Evolutionary conservation across 805 yeast species (phyloP).

Genomic region (Wickerhamiella nectarea): DNA sequence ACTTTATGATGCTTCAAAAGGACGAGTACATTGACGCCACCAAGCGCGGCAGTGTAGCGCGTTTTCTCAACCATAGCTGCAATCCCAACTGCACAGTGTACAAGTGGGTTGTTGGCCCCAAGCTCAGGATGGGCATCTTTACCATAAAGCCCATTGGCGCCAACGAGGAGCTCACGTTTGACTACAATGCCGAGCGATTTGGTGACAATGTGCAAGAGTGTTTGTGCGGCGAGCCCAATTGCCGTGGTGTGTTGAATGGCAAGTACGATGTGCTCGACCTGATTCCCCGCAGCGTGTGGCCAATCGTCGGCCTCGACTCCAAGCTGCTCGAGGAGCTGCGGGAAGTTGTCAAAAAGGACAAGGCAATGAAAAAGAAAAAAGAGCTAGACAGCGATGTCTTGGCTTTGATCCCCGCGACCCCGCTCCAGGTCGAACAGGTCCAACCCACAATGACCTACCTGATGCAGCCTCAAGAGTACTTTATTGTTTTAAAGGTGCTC

Average conservation of each 20-base stretch:
- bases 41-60: conserved; percentile 68
- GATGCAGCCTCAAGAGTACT: conserved; percentile 57
- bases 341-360: conserved; percentile 12
- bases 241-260: conserved; percentile 91
- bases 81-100: conserved; percentile 90
- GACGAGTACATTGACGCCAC: conserved; percentile 95
- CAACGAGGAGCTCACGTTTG: conserved; percentile 88
- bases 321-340: conserved; percentile 48
- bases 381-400: conserved; percentile 34
- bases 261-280: conserved; percentile 93
- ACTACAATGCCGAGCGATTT: conserved; percentile 88
- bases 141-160: conserved; percentile 54
- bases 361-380: conserved; percentile 33
- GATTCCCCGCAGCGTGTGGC: conserved; percentile 69
- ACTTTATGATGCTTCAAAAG: conserved; percentile 89
- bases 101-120: conserved; percentile 92
- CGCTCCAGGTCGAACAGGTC: conserved; percentile 45
- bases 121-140: conserved; percentile 87
- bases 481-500: conserved; percentile 52
- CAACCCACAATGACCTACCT: conserved; percentile 69
- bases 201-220: conserved; percentile 93
- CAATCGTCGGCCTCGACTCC: conserved; percentile 60
- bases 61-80: conserved; percentile 93
- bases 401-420: conserved; percentile 39
- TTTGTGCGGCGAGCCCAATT: conserved; percentile 83